Conservation (phyloP, 2,329 filamentous ascomycete genomes). For the Polychaeton citri region DNA sequence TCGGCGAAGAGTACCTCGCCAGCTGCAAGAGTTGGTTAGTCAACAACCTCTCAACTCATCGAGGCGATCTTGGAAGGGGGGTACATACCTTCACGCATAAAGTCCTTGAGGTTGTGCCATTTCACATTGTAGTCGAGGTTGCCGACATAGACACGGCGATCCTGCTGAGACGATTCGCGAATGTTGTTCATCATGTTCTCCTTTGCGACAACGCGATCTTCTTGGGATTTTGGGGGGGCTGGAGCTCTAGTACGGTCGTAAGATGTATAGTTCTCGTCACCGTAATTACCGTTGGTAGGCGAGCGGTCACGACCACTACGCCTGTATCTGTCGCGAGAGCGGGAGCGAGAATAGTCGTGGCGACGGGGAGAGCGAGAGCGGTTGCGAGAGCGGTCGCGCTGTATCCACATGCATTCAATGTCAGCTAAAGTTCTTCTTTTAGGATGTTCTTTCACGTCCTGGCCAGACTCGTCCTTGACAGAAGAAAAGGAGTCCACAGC, state of each 20-base stretch:
- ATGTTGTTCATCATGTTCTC: constrained; percentile 95
- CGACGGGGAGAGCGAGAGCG: constrained; percentile 37
- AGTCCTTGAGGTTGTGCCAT: constrained; percentile 99
- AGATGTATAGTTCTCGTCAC: constrained; percentile 19
- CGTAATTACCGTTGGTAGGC: constrained; percentile 59
- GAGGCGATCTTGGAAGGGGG: no score
- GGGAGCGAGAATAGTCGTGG: constrained; percentile 42
- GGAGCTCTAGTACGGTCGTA: constrained; percentile 28
- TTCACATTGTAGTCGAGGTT: constrained; percentile 99
- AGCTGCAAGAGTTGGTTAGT: no score
- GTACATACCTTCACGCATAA: constrained; percentile 93
- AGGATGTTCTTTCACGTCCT: no score
- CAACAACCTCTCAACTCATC: no score
- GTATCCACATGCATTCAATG: constrained; percentile 1
- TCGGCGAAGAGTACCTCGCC: constrained; percentile 99
- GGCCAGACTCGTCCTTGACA: no score
- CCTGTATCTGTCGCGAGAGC: constrained; percentile 50
- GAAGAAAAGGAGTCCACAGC: no score
- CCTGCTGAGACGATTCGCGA: constrained; percentile 90
- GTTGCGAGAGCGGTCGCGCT: constrained; percentile 25
- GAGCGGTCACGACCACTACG: constrained; percentile 36
- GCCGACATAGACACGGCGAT: constrained; percentile 97
- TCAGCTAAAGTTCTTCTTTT: no score
- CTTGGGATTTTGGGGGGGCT: constrained; percentile 49
- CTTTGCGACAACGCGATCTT: constrained; percentile 71